Evolutionary conservation across 2,329 filamentous ascomycete genomes (phyloP).

Genomic region (Trichoderma lentiforme): DNA sequence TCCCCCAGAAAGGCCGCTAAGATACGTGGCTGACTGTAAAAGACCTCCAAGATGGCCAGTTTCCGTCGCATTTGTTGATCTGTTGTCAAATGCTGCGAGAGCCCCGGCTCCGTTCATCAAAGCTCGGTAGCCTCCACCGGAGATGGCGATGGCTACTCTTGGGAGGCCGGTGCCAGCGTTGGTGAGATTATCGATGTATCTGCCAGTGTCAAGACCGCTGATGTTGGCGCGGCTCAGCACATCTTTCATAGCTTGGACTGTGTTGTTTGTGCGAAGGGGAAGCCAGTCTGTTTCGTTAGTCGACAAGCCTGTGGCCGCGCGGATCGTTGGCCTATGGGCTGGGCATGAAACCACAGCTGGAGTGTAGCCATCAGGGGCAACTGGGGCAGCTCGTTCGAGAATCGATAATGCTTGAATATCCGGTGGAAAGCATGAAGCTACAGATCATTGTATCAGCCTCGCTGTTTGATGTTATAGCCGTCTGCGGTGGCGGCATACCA

Average conservation of each 20-base stretch:
- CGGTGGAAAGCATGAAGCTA: background rate
- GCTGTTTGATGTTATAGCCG: background rate
- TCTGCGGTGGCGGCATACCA: background rate
- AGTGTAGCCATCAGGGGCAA: constrained; percentile 20
- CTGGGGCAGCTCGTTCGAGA: background rate
- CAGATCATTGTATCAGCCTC: background rate
- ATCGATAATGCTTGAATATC: background rate
- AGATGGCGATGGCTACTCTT: constrained; percentile 66
- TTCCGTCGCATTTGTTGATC: constrained; percentile 58
- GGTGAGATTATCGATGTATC: constrained; percentile 21
- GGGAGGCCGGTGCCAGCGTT: constrained; percentile 28
- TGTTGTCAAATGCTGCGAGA: constrained; percentile 68
- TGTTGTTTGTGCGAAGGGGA: constrained; percentile 20
- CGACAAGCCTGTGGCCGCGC: constrained; percentile 21
- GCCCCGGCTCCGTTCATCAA: constrained; percentile 74
- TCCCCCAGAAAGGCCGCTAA: constrained; percentile 71
- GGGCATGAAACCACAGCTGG: constrained; percentile 22
- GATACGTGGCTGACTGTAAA: constrained; percentile 71
- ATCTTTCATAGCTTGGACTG: constrained; percentile 19
- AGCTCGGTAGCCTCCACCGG: constrained; percentile 76
- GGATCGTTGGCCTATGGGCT: constrained; percentile 18
- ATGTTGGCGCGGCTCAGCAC: constrained; percentile 22
- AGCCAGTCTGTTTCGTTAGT: constrained; percentile 23
- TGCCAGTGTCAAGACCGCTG: constrained; percentile 19
- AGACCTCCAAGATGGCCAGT: constrained; percentile 59